Evolutionary conservation across 345 rosid genomes (phyloP), one percentile per base, ranked within the genome.

Genomic region (Aegle marmelos): DNA sequence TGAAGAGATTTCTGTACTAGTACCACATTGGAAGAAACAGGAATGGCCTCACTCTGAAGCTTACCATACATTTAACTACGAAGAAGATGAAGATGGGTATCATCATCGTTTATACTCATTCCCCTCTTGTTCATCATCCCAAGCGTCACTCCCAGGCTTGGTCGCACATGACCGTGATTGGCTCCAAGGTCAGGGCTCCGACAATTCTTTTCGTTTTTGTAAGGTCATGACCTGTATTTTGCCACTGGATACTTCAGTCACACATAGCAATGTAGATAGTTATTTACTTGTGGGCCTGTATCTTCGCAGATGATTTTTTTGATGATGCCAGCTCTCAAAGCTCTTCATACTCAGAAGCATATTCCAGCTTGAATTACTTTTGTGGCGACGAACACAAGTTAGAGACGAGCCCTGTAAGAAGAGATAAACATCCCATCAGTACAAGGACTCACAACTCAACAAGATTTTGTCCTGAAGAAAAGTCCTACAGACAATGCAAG

Each of bases 251-350:
- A 9, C 61, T 58, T 58, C 27, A 2, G 13, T 58, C 27, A 22
- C n/a, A 24, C 68, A 17, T 14, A 7, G 61, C 68, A 30, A 5
- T 64, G 21, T 64, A 1, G 22, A 27, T 31, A 4, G 22, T 22
- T 34, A 67, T 5, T 70, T 30, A 22, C 34, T 50, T 53, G 24
- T 50, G 4, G 37, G 9, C 45, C 30, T 31, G 71, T 57, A 6
- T 28, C n/a, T 63, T 74, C 86, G 91, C 93, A 91, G 93, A 90
- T 90, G 90, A 85, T 84, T 81, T 81, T 68, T 73, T 63, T 79
- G 91, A 91, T 81, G 94, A 91, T 79, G 84, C 90, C 72, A 78
- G 88, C 81, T 91, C 96, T 81, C 88, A 84, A 67, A 83, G 92
- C 83, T 91, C 93, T 83, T 85, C 90, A 70, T 74, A 82, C 82